Conservation (phyloP, 371 early-diverging fungal species). For the Mortierella sp. region DNA sequence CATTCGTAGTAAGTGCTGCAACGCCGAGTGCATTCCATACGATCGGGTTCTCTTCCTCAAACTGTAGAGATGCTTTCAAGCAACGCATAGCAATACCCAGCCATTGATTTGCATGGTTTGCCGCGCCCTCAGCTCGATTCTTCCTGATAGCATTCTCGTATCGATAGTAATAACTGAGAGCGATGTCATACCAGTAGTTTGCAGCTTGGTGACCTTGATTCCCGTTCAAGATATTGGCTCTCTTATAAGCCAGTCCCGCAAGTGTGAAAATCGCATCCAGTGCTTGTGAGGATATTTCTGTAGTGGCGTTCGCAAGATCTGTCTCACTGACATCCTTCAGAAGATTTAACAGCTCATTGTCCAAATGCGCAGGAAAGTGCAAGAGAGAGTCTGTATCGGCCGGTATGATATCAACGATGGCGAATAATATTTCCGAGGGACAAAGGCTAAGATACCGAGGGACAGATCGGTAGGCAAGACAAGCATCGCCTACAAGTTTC, state of each 20-base stretch:
- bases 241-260: conserved; percentile 46
- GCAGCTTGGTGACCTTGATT: conserved; percentile 48
- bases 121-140: conserved; percentile 2
- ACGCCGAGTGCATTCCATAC: conserved; percentile 88
- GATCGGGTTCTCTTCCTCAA: conserved; percentile 68
- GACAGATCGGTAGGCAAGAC: conserved; percentile 64
- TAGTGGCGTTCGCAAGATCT: conserved; percentile 19
- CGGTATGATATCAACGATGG: conserved; percentile 49
- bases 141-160: conserved; percentile 35
- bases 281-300: conserved; percentile 41
- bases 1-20: conserved; percentile 63
- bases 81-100: conserved; percentile 62
- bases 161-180: conserved; percentile 50
- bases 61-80: conserved; percentile 73
- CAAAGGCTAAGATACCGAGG: conserved; percentile 64
- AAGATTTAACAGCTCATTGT: conserved; percentile 10
- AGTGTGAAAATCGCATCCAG: conserved; percentile 33
- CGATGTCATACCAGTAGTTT: conserved; percentile 67
- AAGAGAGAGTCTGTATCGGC: conserved; percentile 59
- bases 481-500: conserved; percentile 82
- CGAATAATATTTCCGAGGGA: conserved; percentile 54
- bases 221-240: conserved; percentile 46
- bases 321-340: not conserved
- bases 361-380: conserved; percentile 58
- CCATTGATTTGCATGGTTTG: conserved; percentile 14